phyloP scores from a whole-genome alignment of 139 green algal species.

The Tetraselmis striata region DNA sequence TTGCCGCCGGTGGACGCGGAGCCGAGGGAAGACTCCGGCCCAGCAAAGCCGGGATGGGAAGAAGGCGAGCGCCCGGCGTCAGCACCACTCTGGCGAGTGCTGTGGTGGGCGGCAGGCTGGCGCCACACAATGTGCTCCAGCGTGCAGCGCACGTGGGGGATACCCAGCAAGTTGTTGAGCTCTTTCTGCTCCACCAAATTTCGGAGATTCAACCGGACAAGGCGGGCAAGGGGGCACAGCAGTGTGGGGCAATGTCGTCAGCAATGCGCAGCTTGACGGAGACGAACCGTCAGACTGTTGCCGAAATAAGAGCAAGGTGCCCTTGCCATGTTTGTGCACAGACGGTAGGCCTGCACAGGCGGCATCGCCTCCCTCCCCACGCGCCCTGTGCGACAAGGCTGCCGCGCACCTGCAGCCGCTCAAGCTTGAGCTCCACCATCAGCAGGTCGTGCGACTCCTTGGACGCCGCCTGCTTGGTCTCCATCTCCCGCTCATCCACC shows the following conservation, averaged over 20 bases:
- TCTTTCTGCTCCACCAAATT: not conserved
- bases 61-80: not conserved
- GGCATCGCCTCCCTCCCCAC: too few species aligned
- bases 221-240: too few species aligned
- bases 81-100: not conserved
- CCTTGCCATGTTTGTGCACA: too few species aligned
- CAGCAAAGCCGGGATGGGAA: too few species aligned
- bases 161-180: not conserved
- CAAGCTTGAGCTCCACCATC: not conserved
- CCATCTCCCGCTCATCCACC: not conserved
- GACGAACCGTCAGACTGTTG: too few species aligned
- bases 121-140: not conserved
- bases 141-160: not conserved
- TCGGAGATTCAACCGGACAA: too few species aligned
- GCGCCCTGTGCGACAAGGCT: too few species aligned
- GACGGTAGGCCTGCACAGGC: too few species aligned
- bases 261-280: too few species aligned
- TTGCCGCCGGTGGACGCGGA: not conserved
- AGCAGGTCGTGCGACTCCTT: not conserved
- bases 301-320: too few species aligned
- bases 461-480: not conserved
- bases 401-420: not conserved
- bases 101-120: too few species aligned
- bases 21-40: not conserved
- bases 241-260: too few species aligned